Conservation (phyloP, 2,329 filamentous ascomycete genomes). For the Penicillium janthinellum region DNA sequence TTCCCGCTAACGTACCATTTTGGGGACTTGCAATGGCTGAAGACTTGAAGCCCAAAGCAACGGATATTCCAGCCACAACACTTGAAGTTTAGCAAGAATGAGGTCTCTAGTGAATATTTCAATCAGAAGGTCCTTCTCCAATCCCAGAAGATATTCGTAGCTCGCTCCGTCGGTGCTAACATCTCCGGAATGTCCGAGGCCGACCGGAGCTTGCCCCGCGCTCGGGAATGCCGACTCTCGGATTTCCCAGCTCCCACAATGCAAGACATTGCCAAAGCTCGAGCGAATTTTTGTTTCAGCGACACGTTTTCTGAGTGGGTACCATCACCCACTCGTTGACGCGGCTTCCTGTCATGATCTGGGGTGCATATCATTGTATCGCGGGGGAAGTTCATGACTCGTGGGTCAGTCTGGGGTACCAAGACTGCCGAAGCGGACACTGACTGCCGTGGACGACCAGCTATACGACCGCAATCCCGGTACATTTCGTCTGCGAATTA, state of each 20-base stretch:
- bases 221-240: slow-evolving; percentile 17
- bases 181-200: slow-evolving; percentile 1
- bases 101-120: neutral
- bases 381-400: neutral
- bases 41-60: neutral
- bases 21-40: neutral
- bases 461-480: neutral
- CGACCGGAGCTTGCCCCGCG: neutral
- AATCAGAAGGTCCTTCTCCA: neutral
- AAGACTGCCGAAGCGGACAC: neutral
- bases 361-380: slow-evolving; percentile 5
- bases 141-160: neutral
- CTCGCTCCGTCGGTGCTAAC: neutral
- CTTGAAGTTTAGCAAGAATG: neutral
- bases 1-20: slow-evolving; percentile 6
- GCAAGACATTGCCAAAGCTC: neutral
- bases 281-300: neutral
- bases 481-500: neutral
- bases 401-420: slow-evolving; percentile 9
- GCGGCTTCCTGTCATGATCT: neutral
- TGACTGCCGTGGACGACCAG: neutral
- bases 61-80: neutral
- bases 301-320: neutral
- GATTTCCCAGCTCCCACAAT: slow-evolving; percentile 8
- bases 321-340: neutral